Conservation (phyloP, 1,139 yeast genomes). For the Entelexis sorbosivorans region DNA sequence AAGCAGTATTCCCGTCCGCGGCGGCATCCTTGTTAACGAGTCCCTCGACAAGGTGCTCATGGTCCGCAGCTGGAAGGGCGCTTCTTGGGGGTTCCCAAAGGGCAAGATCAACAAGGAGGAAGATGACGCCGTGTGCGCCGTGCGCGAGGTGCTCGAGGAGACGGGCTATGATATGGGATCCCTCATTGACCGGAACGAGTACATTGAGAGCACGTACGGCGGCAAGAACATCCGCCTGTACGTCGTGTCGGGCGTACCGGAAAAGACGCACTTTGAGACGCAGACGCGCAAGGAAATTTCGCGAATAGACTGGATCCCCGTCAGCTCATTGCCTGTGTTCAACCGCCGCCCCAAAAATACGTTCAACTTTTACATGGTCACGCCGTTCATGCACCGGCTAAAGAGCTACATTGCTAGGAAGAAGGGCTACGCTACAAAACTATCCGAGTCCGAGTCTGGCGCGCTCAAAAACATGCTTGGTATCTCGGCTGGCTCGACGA, state of each 20-base stretch:
- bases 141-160: conserved; percentile 91
- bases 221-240: conserved; percentile 84
- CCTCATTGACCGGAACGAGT: conserved; percentile 52
- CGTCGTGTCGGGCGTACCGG: conserved; percentile 69
- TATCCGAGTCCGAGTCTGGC: conserved; percentile 28
- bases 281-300: conserved; percentile 74
- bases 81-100: conserved; percentile 88
- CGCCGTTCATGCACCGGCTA: conserved; percentile 32
- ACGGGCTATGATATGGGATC: conserved; percentile 81
- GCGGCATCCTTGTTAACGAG: conserved; percentile 76
- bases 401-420: conserved; percentile 27
- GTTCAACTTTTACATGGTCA: conserved; percentile 30
- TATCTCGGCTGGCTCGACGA: conserved; percentile 18
- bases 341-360: conserved; percentile 15
- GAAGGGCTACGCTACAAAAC: conserved; percentile 27
- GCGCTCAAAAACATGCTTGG: conserved; percentile 31
- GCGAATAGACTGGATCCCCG: conserved; percentile 48
- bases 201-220: conserved; percentile 65
- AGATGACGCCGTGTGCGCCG: conserved; percentile 78
- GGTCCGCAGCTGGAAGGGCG: conserved; percentile 79
- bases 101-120: conserved; percentile 95
- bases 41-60: conserved; percentile 60
- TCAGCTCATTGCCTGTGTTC: conserved; percentile 1
- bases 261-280: conserved; percentile 62
- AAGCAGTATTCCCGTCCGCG: conserved; percentile 87